Conservation (phyloP, 352 stramenopile genomes). For the Globisporangium viniferum region DNA sequence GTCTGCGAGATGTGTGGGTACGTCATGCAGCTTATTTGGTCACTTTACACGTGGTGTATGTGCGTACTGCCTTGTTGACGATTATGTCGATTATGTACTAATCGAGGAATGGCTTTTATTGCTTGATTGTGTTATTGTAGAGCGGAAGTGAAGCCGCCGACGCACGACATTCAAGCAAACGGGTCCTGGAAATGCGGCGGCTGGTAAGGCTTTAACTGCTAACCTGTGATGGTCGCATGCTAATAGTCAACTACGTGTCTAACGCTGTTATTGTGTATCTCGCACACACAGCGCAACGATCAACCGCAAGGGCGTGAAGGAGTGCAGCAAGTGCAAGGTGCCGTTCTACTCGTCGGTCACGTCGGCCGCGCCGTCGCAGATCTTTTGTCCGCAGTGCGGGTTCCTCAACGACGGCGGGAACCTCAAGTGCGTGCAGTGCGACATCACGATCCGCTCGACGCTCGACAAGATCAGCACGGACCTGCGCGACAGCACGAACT, state of each 20-base stretch:
- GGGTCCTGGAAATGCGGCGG: slow-evolving; percentile 70
- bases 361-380: slow-evolving; percentile 62
- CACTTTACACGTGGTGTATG: neutral
- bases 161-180: slow-evolving; percentile 64
- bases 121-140: slow-evolving; percentile 19
- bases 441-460: slow-evolving; percentile 69
- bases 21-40: slow-evolving; percentile 6
- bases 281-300: slow-evolving; percentile 32
- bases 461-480: slow-evolving; percentile 74
- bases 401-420: slow-evolving; percentile 76
- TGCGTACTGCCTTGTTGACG: neutral
- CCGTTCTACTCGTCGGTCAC: slow-evolving; percentile 66
- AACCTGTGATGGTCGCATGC: neutral
- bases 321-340: slow-evolving; percentile 57
- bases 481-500: slow-evolving; percentile 76
- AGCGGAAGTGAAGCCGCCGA: slow-evolving; percentile 55
- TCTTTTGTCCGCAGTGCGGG: slow-evolving; percentile 73
- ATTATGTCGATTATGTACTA: neutral
- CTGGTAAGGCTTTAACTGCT: slow-evolving; percentile 36
- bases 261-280: neutral
- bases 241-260: neutral
- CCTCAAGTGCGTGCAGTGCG: slow-evolving; percentile 65
- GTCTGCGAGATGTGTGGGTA: slow-evolving; percentile 76
- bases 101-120: neutral
- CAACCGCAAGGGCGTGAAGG: slow-evolving; percentile 60